A percentile compares a stretch with the other conserved stretches of the same genome.
These are phyloP conservation scores for Scedosporium boydii DNA, from an alignment of 2,329 filamentous ascomycete genomes.

Conservation along the genomic window DNA sequence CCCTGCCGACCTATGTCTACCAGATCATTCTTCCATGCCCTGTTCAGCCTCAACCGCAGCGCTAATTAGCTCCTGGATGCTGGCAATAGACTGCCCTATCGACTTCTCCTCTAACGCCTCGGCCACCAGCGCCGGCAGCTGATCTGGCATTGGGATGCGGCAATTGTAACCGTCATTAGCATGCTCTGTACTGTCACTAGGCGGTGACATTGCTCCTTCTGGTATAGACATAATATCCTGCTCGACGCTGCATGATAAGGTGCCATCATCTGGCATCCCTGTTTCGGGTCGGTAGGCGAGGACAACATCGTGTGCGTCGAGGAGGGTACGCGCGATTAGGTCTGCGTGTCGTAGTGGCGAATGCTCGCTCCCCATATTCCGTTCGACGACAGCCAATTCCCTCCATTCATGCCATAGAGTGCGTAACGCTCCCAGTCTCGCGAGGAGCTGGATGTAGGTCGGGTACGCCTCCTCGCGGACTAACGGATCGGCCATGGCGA, in stretches of 20 bases:
- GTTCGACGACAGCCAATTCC: background rate
- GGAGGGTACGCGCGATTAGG: background rate
- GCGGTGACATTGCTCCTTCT: background rate
- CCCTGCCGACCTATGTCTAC: background rate
- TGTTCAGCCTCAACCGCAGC: background rate
- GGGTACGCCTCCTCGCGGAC: background rate
- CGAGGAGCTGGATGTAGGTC: background rate
- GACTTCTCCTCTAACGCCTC: background rate
- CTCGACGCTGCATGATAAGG: background rate
- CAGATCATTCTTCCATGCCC: background rate
- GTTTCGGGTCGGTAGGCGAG: background rate
- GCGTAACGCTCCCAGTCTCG: background rate
- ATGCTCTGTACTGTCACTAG: background rate
- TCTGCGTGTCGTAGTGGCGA: background rate
- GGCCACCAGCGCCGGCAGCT: background rate
- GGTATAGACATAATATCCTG: background rate
- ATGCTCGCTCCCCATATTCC: background rate
- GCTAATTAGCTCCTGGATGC: background rate
- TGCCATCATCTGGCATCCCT: no score
- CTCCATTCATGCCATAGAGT: slow-evolving; percentile 1
- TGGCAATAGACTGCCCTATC: background rate
- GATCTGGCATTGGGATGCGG: background rate
- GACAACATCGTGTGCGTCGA: background rate
- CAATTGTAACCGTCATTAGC: background rate
- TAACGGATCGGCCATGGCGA: background rate